Percentiles rank a stretch among this genome's conserved stretches.
Conservation (phyloP, 2,329 filamentous ascomycete genomes). For the Cercospora sesami region DNA sequence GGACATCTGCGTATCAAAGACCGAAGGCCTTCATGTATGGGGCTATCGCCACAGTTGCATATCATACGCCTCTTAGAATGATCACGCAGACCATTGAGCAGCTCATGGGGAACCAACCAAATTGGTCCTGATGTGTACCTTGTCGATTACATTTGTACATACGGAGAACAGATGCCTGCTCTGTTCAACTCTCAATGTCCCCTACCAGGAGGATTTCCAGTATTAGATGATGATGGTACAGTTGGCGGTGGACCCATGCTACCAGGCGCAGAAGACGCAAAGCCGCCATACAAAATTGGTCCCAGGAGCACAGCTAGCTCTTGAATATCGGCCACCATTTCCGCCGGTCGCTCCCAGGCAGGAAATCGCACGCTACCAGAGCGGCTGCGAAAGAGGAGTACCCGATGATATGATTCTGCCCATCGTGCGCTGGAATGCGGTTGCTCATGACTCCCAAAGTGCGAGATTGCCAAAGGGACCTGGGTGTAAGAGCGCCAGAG, state of each 20-base stretch:
- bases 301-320: slow-evolving; percentile 38
- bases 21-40: background rate
- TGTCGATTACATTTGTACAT: background rate
- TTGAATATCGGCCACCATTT: slow-evolving; percentile 45
- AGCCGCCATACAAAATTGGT: slow-evolving; percentile 9
- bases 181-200: background rate
- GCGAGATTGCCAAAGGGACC: slow-evolving; percentile 45
- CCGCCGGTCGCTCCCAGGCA: slow-evolving; percentile 45
- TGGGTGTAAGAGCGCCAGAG: slow-evolving; percentile 36
- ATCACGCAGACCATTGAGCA: background rate
- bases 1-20: background rate
- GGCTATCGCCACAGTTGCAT: background rate
- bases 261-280: background rate
- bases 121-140: background rate
- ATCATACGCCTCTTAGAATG: background rate
- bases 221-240: background rate
- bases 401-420: slow-evolving; percentile 41
- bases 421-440: slow-evolving; percentile 38
- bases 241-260: slow-evolving; percentile 10
- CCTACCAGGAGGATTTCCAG: background rate
- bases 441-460: slow-evolving; percentile 34
- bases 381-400: slow-evolving; percentile 42
- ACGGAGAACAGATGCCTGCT: background rate
- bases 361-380: slow-evolving; percentile 36
- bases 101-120: background rate